Evolutionary conservation across 441 rosid species (phyloP), one percentile per base, ranked within the genome.

Genomic region (Corymbia calophylla): DNA sequence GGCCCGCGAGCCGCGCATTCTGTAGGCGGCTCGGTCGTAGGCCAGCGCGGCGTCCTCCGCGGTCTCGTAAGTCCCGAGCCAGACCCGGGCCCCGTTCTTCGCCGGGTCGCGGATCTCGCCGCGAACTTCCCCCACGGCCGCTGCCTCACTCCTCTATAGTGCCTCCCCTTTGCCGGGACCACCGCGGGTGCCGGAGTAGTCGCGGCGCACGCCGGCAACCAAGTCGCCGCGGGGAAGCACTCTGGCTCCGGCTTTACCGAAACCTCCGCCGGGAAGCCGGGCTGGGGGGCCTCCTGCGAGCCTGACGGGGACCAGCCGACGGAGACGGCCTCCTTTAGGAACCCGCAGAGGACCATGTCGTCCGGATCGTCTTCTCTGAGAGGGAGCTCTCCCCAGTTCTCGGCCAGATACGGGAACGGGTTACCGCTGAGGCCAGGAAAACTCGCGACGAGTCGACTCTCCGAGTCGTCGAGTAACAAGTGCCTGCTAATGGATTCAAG

Each of bases 121-220:
- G 99, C 99, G 85, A 94, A 97, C 89, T 96, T 97, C 48, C 99
- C 99, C 99, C 99, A 97, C 31, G 99, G 99, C 91, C 99, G 92
- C 92, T 92, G 97, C 90, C 99, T 96, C 64, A 98, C 99, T 19
- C 99, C 99, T 87, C 99, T 92, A 70, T 95, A 98, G 81, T 95
- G 99, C 92, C 94, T 96, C 84, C 97, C 99, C 93, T 89, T 92
- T 19, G 92, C 44, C 53, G 94, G 93, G 18, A 77, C 82, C 56
- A 9, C 23, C 1, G 32, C 66, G 10, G 88, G 86, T 0, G 86
- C 55, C 32, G 81, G 82, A 23, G 70, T 53, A 32, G 54, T 6
- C 23, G 55, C 73, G 3, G 35, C 19, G 4, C 53, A 39, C 62
- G 17, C 88, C 85, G 85, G 85, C 39, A n/a, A 85, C 25, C 29